Percentiles rank a stretch among this genome's conserved stretches.
phyloP scores from a whole-genome alignment of 2,329 filamentous ascomycete species.

The Endoconidiophora laricicola region DNA sequence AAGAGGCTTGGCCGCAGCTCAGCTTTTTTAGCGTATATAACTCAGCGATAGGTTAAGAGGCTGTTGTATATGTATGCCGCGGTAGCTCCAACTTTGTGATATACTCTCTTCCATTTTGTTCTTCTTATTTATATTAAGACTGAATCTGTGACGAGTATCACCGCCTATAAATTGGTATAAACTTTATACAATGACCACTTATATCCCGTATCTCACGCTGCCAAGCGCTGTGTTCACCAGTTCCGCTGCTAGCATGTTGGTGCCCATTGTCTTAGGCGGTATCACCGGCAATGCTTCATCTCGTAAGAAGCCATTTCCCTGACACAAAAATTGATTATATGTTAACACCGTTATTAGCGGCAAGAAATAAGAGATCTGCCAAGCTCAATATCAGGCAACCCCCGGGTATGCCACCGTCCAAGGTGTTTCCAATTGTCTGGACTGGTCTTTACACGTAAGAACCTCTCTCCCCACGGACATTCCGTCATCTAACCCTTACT shows the following conservation, averaged over 20 bases:
- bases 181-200: slow-evolving; percentile 50
- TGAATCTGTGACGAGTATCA: not conserved
- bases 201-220: slow-evolving; percentile 61
- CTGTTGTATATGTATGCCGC: too few species aligned
- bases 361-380: slow-evolving; percentile 40
- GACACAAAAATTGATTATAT: slow-evolving; percentile 2
- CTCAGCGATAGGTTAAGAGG: too few species aligned
- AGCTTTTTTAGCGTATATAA: too few species aligned
- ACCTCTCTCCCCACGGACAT: not conserved
- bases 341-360: slow-evolving; percentile 26
- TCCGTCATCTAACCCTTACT: not conserved
- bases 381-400: slow-evolving; percentile 42
- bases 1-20: too few species aligned
- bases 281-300: slow-evolving; percentile 53
- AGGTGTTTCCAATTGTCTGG: slow-evolving; percentile 49
- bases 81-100: too few species aligned
- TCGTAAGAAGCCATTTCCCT: slow-evolving; percentile 30
- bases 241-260: slow-evolving; percentile 54
- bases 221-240: slow-evolving; percentile 55
- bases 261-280: slow-evolving; percentile 58
- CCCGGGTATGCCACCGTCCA: slow-evolving; percentile 41
- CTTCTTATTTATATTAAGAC: not conserved
- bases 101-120: not conserved
- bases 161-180: not conserved
- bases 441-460: slow-evolving; percentile 43